Evolutionary conservation across 257 asterid genomes (phyloP), one percentile per base, ranked within the genome.

Genomic region (Gynochthodes officinalis): DNA sequence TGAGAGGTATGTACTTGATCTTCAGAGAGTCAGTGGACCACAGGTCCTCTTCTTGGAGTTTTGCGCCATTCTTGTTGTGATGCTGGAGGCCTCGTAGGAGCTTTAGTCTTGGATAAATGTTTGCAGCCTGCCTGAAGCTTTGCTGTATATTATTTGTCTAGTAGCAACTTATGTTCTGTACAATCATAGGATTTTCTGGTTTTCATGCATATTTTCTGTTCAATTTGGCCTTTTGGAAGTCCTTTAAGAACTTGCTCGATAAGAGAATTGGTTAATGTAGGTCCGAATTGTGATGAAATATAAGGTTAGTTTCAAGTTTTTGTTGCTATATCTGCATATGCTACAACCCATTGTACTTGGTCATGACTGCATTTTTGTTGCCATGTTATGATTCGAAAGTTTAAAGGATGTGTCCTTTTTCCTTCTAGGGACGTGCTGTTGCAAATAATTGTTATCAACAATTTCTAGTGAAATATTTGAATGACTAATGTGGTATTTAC

Each of bases 1-100:
- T 0, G 93, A 85, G 55, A 91, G 86, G 79, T 88, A 89, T 74
- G 69, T 94, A 81, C 95, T 94, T 37, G 97, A 94, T 84, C 75
- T 91, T 57, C 99, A 94, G 88, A 86, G 97, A 86, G 80, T 94
- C 30, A 87, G 85, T 18, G 99, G 99, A n/a, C 93, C 97, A 0
- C 96, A 86, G 53, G 75, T 94, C 64, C 95, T 94, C 73, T 94
- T 94, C 89, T 82, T 94, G 81, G 97, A 94, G 82, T 89, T 91
- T 80, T 94, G 99, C 59, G 89, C 99, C 32, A 79, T 85, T 80
- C 89, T 94, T 80, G 82, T 89, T 86, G 80, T 74, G 85, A 83
- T 84, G 75, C 93, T 89, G 35, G 86, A 88, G 70, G 81, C 82
- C 76, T 70, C 86, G 23, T 83, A 81, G 74, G 40, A 23, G 35